Conservation (phyloP, 805 yeast genomes). For the Cyberlindnera bimundalis region DNA sequence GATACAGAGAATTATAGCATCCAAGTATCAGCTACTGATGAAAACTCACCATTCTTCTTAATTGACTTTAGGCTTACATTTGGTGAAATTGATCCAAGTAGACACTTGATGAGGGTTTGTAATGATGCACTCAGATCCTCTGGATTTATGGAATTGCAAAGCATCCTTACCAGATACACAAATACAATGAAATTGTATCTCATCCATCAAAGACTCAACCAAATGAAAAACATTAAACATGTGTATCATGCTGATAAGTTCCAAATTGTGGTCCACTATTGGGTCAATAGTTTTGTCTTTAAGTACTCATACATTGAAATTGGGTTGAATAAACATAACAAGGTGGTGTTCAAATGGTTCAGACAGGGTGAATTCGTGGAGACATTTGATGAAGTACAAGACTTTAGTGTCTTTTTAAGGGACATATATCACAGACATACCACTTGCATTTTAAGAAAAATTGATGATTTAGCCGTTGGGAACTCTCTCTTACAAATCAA, state of each 20-base stretch:
- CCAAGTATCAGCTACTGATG: constrained; percentile 73
- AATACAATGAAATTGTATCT: constrained; percentile 62
- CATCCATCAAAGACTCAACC: constrained; percentile 53
- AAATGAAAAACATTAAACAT: constrained; percentile 53
- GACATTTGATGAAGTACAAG: constrained; percentile 30
- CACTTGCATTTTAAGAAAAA: constrained; percentile 32
- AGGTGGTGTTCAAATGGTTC: constrained; percentile 58
- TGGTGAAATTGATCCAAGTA: constrained; percentile 23
- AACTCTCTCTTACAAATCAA: constrained; percentile 29
- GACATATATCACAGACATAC: constrained; percentile 40
- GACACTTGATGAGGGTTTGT: constrained; percentile 49
- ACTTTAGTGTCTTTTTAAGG: constrained; percentile 37
- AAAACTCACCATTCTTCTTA: constrained; percentile 66
- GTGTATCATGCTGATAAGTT: constrained; percentile 52
- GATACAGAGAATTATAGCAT: constrained; percentile 67
- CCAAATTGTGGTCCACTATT: constrained; percentile 56
- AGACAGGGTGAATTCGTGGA: constrained; percentile 49
- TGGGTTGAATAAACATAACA: constrained; percentile 47
- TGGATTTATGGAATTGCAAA: constrained; percentile 52
- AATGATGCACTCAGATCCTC: constrained; percentile 46
- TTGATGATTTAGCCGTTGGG: constrained; percentile 30
- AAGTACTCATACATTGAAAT: constrained; percentile 57
- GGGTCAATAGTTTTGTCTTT: constrained; percentile 50
- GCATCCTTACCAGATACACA: constrained; percentile 54
- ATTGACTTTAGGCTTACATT: constrained; percentile 63